Percentiles rank a stretch among this genome's conserved stretches.
Conservation (phyloP, 1,284 basidiomycete genomes). For the Omphalotus olearius region DNA sequence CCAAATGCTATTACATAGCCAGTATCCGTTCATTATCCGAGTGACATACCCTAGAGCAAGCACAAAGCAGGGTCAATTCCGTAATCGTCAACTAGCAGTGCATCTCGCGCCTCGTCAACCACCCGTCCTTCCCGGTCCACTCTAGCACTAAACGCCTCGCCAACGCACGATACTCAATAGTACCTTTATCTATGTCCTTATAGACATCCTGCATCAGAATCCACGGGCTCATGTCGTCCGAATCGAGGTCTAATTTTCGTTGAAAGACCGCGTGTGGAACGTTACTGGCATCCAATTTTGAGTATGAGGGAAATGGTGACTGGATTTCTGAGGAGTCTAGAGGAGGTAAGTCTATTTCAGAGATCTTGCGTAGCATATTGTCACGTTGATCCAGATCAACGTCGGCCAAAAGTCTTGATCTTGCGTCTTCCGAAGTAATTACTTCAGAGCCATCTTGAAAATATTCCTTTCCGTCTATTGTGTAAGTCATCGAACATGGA, state of each 20-base stretch:
- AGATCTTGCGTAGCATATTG: too few relatives aligned
- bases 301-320: neutral
- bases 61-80: too few relatives aligned
- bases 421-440: too few relatives aligned
- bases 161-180: conserved; percentile 1
- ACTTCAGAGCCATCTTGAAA: too few relatives aligned
- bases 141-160: neutral
- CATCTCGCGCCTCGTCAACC: conserved; percentile 1
- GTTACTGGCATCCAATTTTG: neutral
- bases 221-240: neutral
- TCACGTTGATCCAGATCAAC: too few relatives aligned
- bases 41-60: too few relatives aligned
- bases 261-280: neutral
- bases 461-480: too few relatives aligned
- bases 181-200: neutral
- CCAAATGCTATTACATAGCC: too few relatives aligned
- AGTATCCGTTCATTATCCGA: too few relatives aligned
- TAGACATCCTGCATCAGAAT: neutral
- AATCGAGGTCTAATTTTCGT: neutral
- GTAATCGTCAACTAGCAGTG: neutral
- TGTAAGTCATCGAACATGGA: too few relatives aligned
- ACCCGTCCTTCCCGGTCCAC: conserved; percentile 1
- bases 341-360: too few relatives aligned
- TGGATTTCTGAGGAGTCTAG: neutral
- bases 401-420: too few relatives aligned